Conservation (phyloP, 2,329 filamentous ascomycete genomes). For the Neofusicoccum sp. region DNA sequence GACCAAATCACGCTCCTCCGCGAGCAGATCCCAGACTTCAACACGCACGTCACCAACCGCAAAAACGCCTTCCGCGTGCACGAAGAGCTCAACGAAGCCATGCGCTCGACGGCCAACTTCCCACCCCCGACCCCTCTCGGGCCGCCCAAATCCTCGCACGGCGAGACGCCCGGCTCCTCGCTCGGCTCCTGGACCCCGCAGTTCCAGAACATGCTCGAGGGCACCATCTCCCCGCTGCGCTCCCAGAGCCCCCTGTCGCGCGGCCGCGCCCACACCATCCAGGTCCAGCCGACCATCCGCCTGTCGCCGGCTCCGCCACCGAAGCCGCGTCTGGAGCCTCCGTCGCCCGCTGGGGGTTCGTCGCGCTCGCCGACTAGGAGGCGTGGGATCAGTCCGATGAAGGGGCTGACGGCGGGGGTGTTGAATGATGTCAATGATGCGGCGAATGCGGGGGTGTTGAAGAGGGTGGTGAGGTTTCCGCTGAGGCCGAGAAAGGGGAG, state of each 20-base stretch:
- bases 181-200: constrained; percentile 33
- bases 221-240: constrained; percentile 31
- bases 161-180: constrained; percentile 23
- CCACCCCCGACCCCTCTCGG: constrained; percentile 27
- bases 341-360: background rate
- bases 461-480: constrained; percentile 36
- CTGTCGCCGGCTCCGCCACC: background rate
- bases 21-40: constrained; percentile 45
- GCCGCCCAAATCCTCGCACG: background rate
- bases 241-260: constrained; percentile 31
- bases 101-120: constrained; percentile 26
- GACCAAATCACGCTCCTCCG: constrained; percentile 45
- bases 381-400: background rate
- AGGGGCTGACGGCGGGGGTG: constrained; percentile 2
- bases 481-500: background rate
- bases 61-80: constrained; percentile 51
- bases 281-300: background rate
- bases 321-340: background rate
- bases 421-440: constrained; percentile 16
- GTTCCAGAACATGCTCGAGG: constrained; percentile 35
- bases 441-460: constrained; percentile 31
- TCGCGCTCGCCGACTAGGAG: background rate
- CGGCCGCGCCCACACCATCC: constrained; percentile 30
- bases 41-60: constrained; percentile 48
- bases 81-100: constrained; percentile 44